Conservation (phyloP, 768 basidiomycete genomes). For the Artomyces pyxidatus region DNA sequence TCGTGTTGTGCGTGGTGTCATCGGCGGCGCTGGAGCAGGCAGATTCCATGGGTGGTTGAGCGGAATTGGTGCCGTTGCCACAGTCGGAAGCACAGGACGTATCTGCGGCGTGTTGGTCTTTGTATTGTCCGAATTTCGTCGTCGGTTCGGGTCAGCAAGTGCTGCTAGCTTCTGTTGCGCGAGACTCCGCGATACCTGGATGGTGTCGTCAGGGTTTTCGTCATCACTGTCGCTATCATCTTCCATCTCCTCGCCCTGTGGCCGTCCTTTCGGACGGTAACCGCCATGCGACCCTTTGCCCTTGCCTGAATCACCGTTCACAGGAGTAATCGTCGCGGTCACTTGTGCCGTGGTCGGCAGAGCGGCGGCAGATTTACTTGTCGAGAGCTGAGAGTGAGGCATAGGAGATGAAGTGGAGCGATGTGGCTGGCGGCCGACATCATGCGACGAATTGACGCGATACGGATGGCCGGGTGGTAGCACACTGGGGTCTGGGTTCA, state of each 20-base stretch:
- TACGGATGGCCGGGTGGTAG: slow-evolving; percentile 56
- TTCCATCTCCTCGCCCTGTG: slow-evolving; percentile 59
- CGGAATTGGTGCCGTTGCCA: slow-evolving; percentile 46
- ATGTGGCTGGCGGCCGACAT: slow-evolving; percentile 34
- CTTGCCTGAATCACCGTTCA: slow-evolving; percentile 5
- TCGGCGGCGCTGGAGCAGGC: slow-evolving; percentile 53
- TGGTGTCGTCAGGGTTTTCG: slow-evolving; percentile 39
- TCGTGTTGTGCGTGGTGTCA: slow-evolving; percentile 80
- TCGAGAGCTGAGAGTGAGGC: slow-evolving; percentile 23
- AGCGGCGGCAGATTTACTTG: slow-evolving; percentile 52
- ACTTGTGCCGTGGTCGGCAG: slow-evolving; percentile 47
- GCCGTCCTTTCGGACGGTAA: slow-evolving; percentile 60
- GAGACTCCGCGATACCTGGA: slow-evolving; percentile 57
- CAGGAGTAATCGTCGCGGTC: slow-evolving; percentile 27
- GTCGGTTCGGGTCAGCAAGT: slow-evolving; percentile 34
- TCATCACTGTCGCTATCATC: slow-evolving; percentile 46
- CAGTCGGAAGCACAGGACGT: slow-evolving; percentile 24
- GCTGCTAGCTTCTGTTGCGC: slow-evolving; percentile 61
- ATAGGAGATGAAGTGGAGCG: slow-evolving; percentile 19
- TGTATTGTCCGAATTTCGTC: slow-evolving; percentile 30
- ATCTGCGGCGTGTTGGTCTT: slow-evolving; percentile 5
- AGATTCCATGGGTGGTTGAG: slow-evolving; percentile 66
- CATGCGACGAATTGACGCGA: slow-evolving; percentile 39
- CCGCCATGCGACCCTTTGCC: slow-evolving; percentile 22
- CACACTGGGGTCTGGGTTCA: slow-evolving; percentile 62